Evolutionary conservation across 768 basidiomycete species (phyloP), one percentile per base, ranked within the genome.

Genomic region (Inosperma sp.): DNA sequence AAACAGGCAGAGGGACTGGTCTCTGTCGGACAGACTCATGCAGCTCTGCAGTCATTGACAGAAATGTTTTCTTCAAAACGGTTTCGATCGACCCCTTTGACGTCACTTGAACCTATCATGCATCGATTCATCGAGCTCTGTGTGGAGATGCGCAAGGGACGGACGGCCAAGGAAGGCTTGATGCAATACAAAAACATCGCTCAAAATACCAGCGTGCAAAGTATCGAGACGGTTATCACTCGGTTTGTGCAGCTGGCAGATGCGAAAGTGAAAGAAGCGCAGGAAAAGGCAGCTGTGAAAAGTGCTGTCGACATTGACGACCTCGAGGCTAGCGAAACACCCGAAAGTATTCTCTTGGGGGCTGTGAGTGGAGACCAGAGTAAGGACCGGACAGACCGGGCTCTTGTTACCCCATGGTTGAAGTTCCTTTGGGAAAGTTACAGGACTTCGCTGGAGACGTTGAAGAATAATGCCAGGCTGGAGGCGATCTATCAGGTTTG

Each of bases 361-460:
- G 91, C 92, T 12, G 92, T 98, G 54, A 86, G 88, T 60, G 92
- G 93, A 47, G 77, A 79, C 64, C 89, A 93, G 71, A 93, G 80
- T 73, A 88, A 89, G 72, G 94, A 97, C 68, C 75, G 95, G 59
- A 96, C 93, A 25, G 94, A 98, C 70, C 74, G 95, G 39, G 88
- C 93, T 6, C 79, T 98, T 45, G 93, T 99, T 56, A 96, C 93
- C 0, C 95, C 95, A 0, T 96, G 93, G 86, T 86, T 98, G 64
- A 93, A 94, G 65, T 96, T 97, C 68, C 78, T 93, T n/a, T 98
- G 94, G 93, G 95, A 98, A 75, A 91, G 90, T 59, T 97, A 97
- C 65, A 84, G 95, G 50, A 96, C 92, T 16, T 92, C 88, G 1
- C 74, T 99, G 34, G 95, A 98, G 72, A 93, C 93, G 2, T 77